Conservation (phyloP, 2,329 filamentous ascomycete species). For the Aspergillus sojae region DNA sequence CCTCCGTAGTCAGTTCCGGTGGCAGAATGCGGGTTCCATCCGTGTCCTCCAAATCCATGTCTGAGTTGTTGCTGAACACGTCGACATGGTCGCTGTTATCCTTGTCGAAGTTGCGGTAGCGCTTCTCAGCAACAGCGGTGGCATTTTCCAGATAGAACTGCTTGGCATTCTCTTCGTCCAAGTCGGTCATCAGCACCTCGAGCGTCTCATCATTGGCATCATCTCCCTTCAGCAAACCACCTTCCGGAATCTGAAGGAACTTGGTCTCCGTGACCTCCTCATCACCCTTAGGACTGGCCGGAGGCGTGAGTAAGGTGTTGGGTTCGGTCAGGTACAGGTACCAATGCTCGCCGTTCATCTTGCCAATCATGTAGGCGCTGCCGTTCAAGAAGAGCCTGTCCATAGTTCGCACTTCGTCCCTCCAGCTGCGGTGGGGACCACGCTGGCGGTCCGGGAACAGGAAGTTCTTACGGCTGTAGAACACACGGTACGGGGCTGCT, state of each 20-base stretch:
- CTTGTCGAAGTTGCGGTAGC: slow-evolving; percentile 72
- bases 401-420: slow-evolving; percentile 88
- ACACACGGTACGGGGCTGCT: slow-evolving; percentile 90
- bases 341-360: slow-evolving; percentile 99
- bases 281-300: slow-evolving; percentile 66
- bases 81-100: slow-evolving; percentile 63
- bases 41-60: slow-evolving; percentile 60
- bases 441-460: slow-evolving; percentile 92
- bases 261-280: slow-evolving; percentile 60
- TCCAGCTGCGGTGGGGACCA: slow-evolving; percentile 95
- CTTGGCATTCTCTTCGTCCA: slow-evolving; percentile 66
- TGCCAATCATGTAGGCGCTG: slow-evolving; percentile 98
- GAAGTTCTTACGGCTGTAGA: slow-evolving; percentile 99
- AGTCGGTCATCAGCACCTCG: slow-evolving; percentile 69
- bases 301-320: slow-evolving; percentile 76
- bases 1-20: slow-evolving; percentile 84
- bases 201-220: slow-evolving; percentile 54
- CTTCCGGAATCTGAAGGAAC: slow-evolving; percentile 56
- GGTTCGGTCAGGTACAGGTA: slow-evolving; percentile 96
- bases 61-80: slow-evolving; percentile 76
- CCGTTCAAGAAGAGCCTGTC: slow-evolving; percentile 90
- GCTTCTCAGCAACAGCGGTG: slow-evolving; percentile 85
- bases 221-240: slow-evolving; percentile 22
- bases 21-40: slow-evolving; percentile 57
- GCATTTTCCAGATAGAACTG: slow-evolving; percentile 77